Evolutionary conservation across 2,329 filamentous ascomycete genomes (phyloP), one percentile per base, ranked within the genome.

Genomic region (Pseudocercospora eumusae): DNA sequence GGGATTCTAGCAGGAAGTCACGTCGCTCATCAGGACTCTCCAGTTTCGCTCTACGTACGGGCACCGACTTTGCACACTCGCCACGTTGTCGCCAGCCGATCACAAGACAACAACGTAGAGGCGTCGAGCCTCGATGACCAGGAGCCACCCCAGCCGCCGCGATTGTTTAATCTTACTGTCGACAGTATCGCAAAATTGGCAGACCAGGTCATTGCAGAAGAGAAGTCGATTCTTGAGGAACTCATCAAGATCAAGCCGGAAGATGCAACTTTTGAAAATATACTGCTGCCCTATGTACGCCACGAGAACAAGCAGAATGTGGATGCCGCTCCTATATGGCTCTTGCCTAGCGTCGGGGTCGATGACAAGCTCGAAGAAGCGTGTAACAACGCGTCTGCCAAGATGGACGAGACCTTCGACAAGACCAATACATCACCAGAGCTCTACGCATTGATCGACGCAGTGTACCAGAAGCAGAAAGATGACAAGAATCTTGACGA

Each of bases 371-470:
- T 81, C 62, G 74, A 77, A 61, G 76, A 81, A 69, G 78, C 78
- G 3, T 76, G 75, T 23, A 79, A 75, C 57, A 76, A 78, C 56
- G 78, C 77, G 4, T 75, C 79, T 65, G 75, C 80, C 72, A 65
- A 78, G 67, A 73, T 81, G 56, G 77, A 80, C 59, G 88, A 92
- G 66, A 91, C 90, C 70, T 78, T 81, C 56, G 91, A 92, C 66
- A 89, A 93, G 77, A 85, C 85, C 59, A 84, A 82, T 70, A 92
- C 92, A 88, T 84, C 89, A 58, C 88, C 92, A 76, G 90, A 93
- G 68, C 83, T 92, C 57, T 93, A 89, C 80, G 73, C 82, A 64
- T 79, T 83, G 58, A 79, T 83, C 20, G 82, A 84, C 63, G 75
- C 77, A 1, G 78, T 75, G 9, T 69, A 77, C 59, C 75, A 80